Evolutionary conservation across 495 filamentous ascomycete species (phyloP), one percentile per base, ranked within the genome.

Genomic region (Cercophora sp.): DNA sequence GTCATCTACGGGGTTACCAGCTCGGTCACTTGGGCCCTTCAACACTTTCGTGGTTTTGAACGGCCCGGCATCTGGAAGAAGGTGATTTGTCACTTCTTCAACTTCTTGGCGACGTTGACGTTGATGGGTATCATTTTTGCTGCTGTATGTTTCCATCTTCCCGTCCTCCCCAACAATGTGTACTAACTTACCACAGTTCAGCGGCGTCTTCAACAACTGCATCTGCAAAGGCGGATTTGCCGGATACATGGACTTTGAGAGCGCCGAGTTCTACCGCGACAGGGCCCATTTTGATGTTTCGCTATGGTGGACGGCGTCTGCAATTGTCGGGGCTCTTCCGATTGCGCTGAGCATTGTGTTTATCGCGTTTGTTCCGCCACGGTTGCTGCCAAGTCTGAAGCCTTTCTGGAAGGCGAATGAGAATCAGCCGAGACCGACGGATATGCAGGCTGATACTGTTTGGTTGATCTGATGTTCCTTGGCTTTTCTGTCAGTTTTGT

Each of bases 1-100:
- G 49, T 74, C 13, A 56, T 76, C 13, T 80, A 72, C 48, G 49
- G 64, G 3, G 24, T 67, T n/a, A 47, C 71, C 5, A 56, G 63
- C 10, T 35, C 61, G 4, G 46, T 42, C 1, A 52, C 67, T 9
- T 60, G 77, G 26, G 8, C 69, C 5, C 36, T 66, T n/a, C 22
- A 29, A 0, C 46, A n/a, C 16, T 6, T 20, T n/a, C n/a, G n/a
- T n/a, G n/a, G n/a, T n/a, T n/a, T n/a, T n/a, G n/a, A n/a, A n/a
- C n/a, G n/a, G n/a, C n/a, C n/a, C n/a, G n/a, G n/a, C n/a, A n/a
- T n/a, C 9, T 40, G 34, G 26, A 34, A 13, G 8, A 35, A 37
- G 15, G 20, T 22, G 1, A 8, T 55, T 10, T 48, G 45, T 39
- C 45, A 45, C 22, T 6, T 18, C n/a, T 36, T 58, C 11, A 45